Conservation (phyloP, 148 eudicot genomes). For the Vaccinium vitisidaea region DNA sequence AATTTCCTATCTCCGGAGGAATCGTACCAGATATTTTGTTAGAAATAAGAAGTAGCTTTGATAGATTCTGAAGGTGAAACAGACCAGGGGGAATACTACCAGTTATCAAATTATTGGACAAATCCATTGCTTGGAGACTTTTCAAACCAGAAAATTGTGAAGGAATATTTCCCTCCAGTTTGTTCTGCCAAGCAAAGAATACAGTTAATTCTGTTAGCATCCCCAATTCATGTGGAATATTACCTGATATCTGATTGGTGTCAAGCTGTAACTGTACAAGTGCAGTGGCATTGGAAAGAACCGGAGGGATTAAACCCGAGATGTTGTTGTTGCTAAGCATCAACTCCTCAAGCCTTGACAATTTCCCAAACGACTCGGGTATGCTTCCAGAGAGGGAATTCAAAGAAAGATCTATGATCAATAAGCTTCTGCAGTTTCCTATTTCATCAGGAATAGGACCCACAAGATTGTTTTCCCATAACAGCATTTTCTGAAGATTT, state of each 20-base stretch:
- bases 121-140: slow-evolving; percentile 60
- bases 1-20: slow-evolving; percentile 32
- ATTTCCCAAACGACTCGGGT: slow-evolving; percentile 55
- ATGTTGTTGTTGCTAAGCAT: slow-evolving; percentile 76
- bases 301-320: slow-evolving; percentile 66
- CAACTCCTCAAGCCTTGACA: slow-evolving; percentile 54
- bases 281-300: slow-evolving; percentile 49
- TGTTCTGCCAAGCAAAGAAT: slow-evolving; percentile 82
- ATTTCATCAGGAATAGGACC: slow-evolving; percentile 61
- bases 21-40: slow-evolving; percentile 73
- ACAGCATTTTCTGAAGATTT: slow-evolving; percentile 51
- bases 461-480: slow-evolving; percentile 70
- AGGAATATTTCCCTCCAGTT: slow-evolving; percentile 77
- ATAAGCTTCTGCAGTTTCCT: slow-evolving; percentile 63
- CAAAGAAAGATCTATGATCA: slow-evolving; percentile 59
- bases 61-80: slow-evolving; percentile 58
- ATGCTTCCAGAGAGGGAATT: slow-evolving; percentile 64
- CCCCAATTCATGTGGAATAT: slow-evolving; percentile 61
- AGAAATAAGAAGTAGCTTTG: slow-evolving; percentile 63
- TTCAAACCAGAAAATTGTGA: slow-evolving; percentile 42
- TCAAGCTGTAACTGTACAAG: slow-evolving; percentile 63
- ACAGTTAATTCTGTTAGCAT: slow-evolving; percentile 42
- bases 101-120: slow-evolving; percentile 67
- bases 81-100: slow-evolving; percentile 56
- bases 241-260: slow-evolving; percentile 69